Evolutionary conservation across 2,329 filamentous ascomycete species (phyloP).

Genomic region (Trichoderma atrobrunneum): DNA sequence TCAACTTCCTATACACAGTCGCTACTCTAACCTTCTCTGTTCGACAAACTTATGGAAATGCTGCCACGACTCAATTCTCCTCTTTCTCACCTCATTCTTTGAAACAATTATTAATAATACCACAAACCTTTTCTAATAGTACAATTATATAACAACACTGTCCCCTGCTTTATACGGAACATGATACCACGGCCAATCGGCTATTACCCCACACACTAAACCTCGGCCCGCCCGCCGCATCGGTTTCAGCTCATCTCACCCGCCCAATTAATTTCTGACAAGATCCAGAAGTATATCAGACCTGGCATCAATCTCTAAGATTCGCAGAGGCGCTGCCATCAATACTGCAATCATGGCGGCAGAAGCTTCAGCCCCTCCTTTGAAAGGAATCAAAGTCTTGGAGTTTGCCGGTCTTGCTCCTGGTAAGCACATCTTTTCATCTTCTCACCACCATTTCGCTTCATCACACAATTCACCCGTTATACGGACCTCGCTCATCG

Average conservation of each 20-base stretch:
- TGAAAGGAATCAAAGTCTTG: conserved; percentile 54
- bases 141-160: not conserved
- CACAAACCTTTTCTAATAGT: not conserved
- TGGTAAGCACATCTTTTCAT: conserved; percentile 38
- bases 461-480: not conserved
- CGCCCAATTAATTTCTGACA: not conserved
- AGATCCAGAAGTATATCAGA: not conserved
- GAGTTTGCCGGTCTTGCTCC: conserved; percentile 63
- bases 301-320: not conserved
- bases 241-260: not conserved
- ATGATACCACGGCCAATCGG: not conserved
- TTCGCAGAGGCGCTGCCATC: not conserved
- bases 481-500: not conserved
- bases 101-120: not conserved
- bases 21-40: not conserved
- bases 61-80: not conserved
- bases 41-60: not conserved
- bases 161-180: not conserved
- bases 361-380: conserved; percentile 29
- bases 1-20: not conserved
- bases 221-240: conserved; percentile 11
- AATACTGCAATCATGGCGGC: not conserved
- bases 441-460: not conserved
- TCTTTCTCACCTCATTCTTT: not conserved
- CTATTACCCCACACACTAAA: conserved; percentile 16